phyloP scores from a whole-genome alignment of 495 filamentous ascomycete genomes.

The Lasiosphaeriaceae sp. region DNA sequence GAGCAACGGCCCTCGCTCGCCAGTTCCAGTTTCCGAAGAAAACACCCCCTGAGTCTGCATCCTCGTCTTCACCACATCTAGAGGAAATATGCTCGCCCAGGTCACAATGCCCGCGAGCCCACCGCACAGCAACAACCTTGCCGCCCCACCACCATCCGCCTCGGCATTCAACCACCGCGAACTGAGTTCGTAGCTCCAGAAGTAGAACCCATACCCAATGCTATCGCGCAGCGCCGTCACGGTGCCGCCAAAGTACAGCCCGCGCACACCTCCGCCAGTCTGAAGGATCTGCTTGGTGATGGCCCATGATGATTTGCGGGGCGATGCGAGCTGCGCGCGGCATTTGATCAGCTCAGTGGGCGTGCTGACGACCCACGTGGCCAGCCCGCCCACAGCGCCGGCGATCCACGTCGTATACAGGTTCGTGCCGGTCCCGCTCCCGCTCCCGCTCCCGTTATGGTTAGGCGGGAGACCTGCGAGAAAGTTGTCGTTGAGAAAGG shows the following conservation, averaged over 20 bases:
- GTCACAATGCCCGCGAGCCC: conserved; percentile 80
- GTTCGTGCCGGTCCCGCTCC: conserved; percentile 15
- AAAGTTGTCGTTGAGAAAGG: conserved; percentile 46
- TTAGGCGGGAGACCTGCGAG: conserved; percentile 6
- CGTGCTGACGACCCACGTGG: conserved; percentile 74
- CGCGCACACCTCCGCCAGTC: conserved; percentile 55
- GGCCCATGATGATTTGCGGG: conserved; percentile 46
- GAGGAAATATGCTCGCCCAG: conserved; percentile 81
- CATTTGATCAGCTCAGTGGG: conserved; percentile 89
- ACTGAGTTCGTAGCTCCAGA: conserved; percentile 78
- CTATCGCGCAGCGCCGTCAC: conserved; percentile 79
- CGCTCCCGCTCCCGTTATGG: background rate
- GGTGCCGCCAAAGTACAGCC: conserved; percentile 71
- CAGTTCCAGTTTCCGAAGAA: conserved; percentile 2
- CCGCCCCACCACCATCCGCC: conserved; percentile 30
- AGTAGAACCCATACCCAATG: conserved; percentile 91
- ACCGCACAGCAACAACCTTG: conserved; percentile 72
- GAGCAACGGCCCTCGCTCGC: conserved; percentile 26
- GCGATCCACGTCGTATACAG: conserved; percentile 65
- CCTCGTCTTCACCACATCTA: conserved; percentile 86
- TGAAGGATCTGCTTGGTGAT: conserved; percentile 59
- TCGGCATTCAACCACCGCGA: conserved; percentile 45
- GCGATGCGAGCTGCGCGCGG: conserved; percentile 54
- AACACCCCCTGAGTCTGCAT: conserved; percentile 61
- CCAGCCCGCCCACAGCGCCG: conserved; percentile 72